phyloP scores from a whole-genome alignment of 2,329 filamentous ascomycete species.

The Nigrospora sphaerica region DNA sequence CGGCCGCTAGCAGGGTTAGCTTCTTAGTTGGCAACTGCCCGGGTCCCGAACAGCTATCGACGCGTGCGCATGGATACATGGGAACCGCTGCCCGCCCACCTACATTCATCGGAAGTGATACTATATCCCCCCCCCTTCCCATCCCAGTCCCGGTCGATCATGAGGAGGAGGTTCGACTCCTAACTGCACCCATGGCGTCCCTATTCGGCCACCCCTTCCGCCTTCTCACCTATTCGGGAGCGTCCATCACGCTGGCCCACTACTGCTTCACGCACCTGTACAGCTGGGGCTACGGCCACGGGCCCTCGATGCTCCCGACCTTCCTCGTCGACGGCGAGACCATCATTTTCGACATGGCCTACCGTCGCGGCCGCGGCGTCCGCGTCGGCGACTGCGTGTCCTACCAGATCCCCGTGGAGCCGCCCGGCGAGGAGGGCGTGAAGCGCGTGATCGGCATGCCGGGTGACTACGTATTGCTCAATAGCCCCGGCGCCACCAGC shows the following conservation, averaged over 20 bases:
- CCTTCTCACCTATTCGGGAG: slow-evolving; percentile 35
- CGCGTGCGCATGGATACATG: too few species aligned
- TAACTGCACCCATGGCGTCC: not conserved
- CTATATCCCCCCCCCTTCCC: not conserved
- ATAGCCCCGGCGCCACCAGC: slow-evolving; percentile 46
- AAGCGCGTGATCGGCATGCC: slow-evolving; percentile 77
- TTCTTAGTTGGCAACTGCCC: too few species aligned
- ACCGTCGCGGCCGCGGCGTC: slow-evolving; percentile 58
- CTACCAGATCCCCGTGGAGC: slow-evolving; percentile 66
- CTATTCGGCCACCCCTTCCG: slow-evolving; percentile 28
- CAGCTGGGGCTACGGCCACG: slow-evolving; percentile 51
- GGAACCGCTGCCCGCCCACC: too few species aligned
- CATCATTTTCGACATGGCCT: slow-evolving; percentile 60
- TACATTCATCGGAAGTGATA: too few species aligned
- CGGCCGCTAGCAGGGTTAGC: too few species aligned
- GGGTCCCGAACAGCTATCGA: too few species aligned
- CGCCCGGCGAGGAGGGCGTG: slow-evolving; percentile 48
- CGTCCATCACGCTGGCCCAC: slow-evolving; percentile 41
- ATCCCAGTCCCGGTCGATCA: too few species aligned
- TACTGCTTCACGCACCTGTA: slow-evolving; percentile 55
- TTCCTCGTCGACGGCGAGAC: slow-evolving; percentile 61
- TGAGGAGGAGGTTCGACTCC: not conserved
- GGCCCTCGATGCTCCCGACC: slow-evolving; percentile 87
- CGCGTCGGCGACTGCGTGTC: slow-evolving; percentile 78
- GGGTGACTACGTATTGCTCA: slow-evolving; percentile 66